These are phyloP conservation scores for Suaeda aralocaspica DNA, from an alignment of 148 eudicot genomes.

Conservation along the genomic window DNA sequence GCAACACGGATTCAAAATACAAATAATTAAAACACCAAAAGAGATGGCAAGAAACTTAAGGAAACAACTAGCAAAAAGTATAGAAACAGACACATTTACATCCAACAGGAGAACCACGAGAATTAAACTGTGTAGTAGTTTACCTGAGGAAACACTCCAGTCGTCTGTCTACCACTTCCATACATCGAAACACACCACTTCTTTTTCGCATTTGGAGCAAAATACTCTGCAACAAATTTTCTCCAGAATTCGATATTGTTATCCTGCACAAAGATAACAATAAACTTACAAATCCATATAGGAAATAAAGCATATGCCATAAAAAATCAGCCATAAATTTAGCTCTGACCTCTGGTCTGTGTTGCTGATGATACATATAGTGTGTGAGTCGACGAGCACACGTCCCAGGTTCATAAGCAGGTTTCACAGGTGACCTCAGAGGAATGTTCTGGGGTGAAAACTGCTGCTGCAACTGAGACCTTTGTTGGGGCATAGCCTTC, in stretches of 20 bases:
- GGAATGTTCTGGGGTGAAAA: slow-evolving; percentile 69
- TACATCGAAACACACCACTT: slow-evolving; percentile 99
- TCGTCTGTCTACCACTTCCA: slow-evolving; percentile 90
- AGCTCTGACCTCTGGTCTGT: slow-evolving; percentile 78
- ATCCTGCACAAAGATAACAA: slow-evolving; percentile 41
- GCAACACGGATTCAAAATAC: no score
- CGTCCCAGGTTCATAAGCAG: slow-evolving; percentile 83
- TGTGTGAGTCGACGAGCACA: slow-evolving; percentile 89
- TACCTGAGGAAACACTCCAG: slow-evolving; percentile 95
- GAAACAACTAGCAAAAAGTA: neutral
- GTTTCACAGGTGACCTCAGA: slow-evolving; percentile 68
- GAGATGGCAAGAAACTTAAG: neutral
- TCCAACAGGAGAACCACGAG: neutral
- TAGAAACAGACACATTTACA: neutral
- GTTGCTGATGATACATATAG: slow-evolving; percentile 96
- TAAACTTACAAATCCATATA: neutral
- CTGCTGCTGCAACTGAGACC: slow-evolving; percentile 55
- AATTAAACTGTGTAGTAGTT: slow-evolving; percentile 10
- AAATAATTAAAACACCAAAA: neutral
- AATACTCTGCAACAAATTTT: slow-evolving; percentile 77
- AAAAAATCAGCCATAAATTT: neutral
- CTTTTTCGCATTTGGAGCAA: slow-evolving; percentile 94
- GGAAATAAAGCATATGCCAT: neutral
- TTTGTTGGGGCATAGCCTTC: slow-evolving; percentile 73
- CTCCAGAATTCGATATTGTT: slow-evolving; percentile 96